Base-by-base conservation (phyloP, 78 protist species). In the Goniomonas avonlea region DNA sequence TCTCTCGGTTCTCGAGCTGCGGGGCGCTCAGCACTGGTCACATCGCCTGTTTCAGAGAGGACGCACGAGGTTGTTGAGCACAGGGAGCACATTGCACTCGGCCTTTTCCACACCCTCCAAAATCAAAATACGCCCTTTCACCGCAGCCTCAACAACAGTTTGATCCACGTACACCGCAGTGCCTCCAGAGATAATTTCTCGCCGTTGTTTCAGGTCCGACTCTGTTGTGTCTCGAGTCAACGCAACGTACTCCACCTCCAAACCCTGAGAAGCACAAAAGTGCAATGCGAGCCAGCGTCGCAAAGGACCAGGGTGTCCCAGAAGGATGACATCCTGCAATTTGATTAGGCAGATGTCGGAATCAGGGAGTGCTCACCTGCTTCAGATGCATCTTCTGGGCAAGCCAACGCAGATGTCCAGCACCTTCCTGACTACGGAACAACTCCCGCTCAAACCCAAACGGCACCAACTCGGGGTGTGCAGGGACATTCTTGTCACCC, bases 1-100 rank as follows among this genome's bases (percentile, higher is more conserved):
- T 89, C 69, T 89, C 93, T 1, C 93, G 63, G 41, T 89, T 89
- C 40, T 89, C 93, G 5, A 89, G 56, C 45, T n/a, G n/a, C n/a
- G n/a, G n/a, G n/a, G n/a, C n/a, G n/a, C n/a, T n/a, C n/a, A n/a
- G n/a, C n/a, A n/a, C n/a, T n/a, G n/a, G n/a, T n/a, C n/a, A n/a
- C n/a, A n/a, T n/a, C n/a, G n/a, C n/a, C n/a, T n/a, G n/a, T n/a
- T n/a, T n/a, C n/a, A n/a, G n/a, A n/a, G n/a, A n/a, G n/a, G n/a
- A n/a, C n/a, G n/a, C n/a, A n/a, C n/a, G n/a, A 89, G 69, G 45
- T 89, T 89, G 80, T 89, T 89, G 45, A 78, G 3, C 34, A 60
- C 4, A 23, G 82, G 82, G 20, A 78, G 59, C 29, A 78, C 18
- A 39, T 77, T 77, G 70, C 85, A 32, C 29, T 80, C 35, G 8